Percentiles rank a stretch among this genome's conserved stretches.
phyloP scores from a whole-genome alignment of 352 stramenopile genomes.

The Globisporangium heterothallicum region DNA sequence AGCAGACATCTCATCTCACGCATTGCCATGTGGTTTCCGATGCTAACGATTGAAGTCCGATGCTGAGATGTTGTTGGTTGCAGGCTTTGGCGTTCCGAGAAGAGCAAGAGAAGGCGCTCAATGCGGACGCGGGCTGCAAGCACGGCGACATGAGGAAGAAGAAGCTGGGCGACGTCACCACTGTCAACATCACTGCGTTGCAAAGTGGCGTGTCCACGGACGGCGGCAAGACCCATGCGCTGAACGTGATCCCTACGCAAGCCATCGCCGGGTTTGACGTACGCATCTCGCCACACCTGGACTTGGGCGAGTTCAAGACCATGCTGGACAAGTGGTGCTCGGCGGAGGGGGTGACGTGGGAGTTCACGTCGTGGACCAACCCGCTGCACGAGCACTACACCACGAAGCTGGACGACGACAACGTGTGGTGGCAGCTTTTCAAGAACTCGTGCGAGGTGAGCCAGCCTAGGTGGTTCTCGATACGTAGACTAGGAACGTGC shows the following conservation, averaged over 20 bases:
- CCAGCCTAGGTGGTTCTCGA: too few species aligned
- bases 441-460: conserved; percentile 27
- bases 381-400: conserved; percentile 49
- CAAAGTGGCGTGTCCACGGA: conserved; percentile 79
- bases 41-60: too few species aligned
- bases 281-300: conserved; percentile 84
- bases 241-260: conserved; percentile 92
- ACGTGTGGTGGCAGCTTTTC: conserved; percentile 40
- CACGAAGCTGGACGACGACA: conserved; percentile 39
- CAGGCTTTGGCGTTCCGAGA: conserved; percentile 82
- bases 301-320: conserved; percentile 73
- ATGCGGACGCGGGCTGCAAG: conserved; percentile 72
- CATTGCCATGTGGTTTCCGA: background rate
- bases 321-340: conserved; percentile 88
- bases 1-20: too few species aligned
- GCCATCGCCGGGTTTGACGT: conserved; percentile 91
- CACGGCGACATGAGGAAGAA: conserved; percentile 90
- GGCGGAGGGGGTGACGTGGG: conserved; percentile 77
- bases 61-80: background rate
- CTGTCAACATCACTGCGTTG: conserved; percentile 91
- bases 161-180: conserved; percentile 92
- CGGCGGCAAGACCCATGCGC: conserved; percentile 76
- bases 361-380: conserved; percentile 29
- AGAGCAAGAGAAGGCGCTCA: conserved; percentile 84
- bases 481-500: too few species aligned